These are phyloP conservation scores for Synchytrium microbalum DNA, from an alignment of 371 early-diverging fungal genomes.

Conservation along the genomic window DNA sequence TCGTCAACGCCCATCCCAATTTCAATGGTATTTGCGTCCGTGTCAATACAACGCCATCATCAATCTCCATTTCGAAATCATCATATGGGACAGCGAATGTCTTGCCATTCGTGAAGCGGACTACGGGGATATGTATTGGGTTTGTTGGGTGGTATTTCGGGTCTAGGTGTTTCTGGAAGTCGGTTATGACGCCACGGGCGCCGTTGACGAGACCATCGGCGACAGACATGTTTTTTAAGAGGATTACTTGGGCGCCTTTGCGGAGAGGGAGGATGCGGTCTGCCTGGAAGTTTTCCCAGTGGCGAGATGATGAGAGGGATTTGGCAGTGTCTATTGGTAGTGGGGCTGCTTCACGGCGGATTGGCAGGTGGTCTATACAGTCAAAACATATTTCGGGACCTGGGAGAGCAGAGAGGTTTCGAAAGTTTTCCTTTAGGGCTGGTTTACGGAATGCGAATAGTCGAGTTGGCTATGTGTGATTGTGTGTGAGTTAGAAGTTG, in stretches of 20 bases:
- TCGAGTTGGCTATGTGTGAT: conserved; percentile 4
- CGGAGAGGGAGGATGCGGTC: conserved; percentile 49
- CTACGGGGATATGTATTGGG: conserved; percentile 22
- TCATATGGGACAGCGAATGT: background rate
- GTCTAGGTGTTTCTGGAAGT: conserved; percentile 22
- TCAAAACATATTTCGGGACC: background rate
- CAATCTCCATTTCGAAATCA: conserved; percentile 16
- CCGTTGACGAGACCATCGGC: conserved; percentile 71
- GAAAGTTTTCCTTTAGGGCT: conserved; percentile 2
- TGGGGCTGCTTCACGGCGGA: background rate
- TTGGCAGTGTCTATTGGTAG: conserved; percentile 8
- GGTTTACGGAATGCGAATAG: conserved; percentile 3
- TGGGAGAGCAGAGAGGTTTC: background rate
- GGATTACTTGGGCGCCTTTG: conserved; percentile 76
- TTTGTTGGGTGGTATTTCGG: background rate
- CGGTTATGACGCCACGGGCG: conserved; percentile 63
- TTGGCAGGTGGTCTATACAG: conserved; percentile 2
- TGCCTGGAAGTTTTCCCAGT: conserved; percentile 14
- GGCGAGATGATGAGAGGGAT: conserved; percentile 6
- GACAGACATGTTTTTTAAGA: conserved; percentile 63
- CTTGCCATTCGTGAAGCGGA: conserved; percentile 18
- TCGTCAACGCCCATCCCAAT: conserved; percentile 62
- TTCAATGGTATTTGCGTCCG: conserved; percentile 57
- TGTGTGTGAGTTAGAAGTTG: background rate
- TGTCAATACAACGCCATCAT: conserved; percentile 1